phyloP scores from a whole-genome alignment of 2,329 filamentous ascomycete genomes.

The Aspergillus sp. region DNA sequence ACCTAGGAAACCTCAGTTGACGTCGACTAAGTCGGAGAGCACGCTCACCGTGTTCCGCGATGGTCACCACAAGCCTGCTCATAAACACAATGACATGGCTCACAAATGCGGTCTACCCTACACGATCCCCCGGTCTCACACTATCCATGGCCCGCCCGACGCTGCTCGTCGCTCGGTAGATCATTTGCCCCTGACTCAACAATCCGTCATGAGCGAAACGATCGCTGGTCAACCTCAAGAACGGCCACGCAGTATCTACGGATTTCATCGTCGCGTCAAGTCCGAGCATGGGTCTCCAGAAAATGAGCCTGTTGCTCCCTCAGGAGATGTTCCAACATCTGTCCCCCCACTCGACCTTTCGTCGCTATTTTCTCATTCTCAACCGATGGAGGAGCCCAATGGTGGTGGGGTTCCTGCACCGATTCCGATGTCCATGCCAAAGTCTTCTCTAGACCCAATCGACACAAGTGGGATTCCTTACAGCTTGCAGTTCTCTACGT shows the following conservation, averaged over 20 bases:
- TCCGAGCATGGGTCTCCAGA: constrained; percentile 50
- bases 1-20: constrained; percentile 55
- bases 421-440: constrained; percentile 29
- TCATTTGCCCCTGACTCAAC: constrained; percentile 46
- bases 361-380: constrained; percentile 30
- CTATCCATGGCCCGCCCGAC: constrained; percentile 47
- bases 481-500: constrained; percentile 38
- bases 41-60: constrained; percentile 62
- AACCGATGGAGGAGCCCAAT: constrained; percentile 25
- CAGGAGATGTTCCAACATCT: constrained; percentile 25
- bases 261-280: constrained; percentile 38
- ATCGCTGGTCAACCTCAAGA: constrained; percentile 28
- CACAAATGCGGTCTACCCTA: constrained; percentile 64
- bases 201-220: constrained; percentile 31
- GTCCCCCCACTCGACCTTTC: constrained; percentile 31
- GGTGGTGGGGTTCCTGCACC: constrained; percentile 21
- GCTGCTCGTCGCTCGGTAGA: constrained; percentile 53
- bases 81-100: constrained; percentile 64
- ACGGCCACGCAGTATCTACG: constrained; percentile 26
- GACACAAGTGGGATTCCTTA: constrained; percentile 38
- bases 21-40: constrained; percentile 59
- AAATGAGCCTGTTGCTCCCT: constrained; percentile 29
- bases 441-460: constrained; percentile 32
- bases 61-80: constrained; percentile 64
- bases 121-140: constrained; percentile 58